Conservation (phyloP, 441 rosid genomes). For the Melastoma candidum region DNA sequence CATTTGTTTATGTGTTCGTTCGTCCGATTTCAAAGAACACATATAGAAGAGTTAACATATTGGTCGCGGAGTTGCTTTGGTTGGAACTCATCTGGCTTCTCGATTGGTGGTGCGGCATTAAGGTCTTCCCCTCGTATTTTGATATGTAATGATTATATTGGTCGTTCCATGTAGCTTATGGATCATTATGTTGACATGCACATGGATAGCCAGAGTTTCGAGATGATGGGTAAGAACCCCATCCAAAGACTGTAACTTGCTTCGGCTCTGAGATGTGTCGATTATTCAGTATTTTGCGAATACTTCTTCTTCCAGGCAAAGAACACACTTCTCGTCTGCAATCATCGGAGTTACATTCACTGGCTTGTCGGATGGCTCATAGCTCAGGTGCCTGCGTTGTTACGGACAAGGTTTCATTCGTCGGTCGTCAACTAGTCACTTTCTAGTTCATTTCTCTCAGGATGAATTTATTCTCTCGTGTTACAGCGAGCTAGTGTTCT, state of each 20-base stretch:
- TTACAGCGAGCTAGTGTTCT: slow-evolving; percentile 62
- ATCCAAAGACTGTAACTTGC: slow-evolving; percentile 1
- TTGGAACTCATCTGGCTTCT: slow-evolving; percentile 57
- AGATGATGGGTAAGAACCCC: slow-evolving; percentile 37
- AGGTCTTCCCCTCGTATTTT: slow-evolving; percentile 22
- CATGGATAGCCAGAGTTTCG: slow-evolving; percentile 40
- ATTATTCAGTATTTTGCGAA: slow-evolving; percentile 1
- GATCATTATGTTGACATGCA: slow-evolving; percentile 33
- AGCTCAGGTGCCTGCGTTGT: slow-evolving; percentile 13
- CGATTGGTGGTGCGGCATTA: slow-evolving; percentile 71
- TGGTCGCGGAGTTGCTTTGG: slow-evolving; percentile 48
- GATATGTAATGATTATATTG: neutral
- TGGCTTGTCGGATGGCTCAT: slow-evolving; percentile 14
- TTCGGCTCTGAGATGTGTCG: neutral
- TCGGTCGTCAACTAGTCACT: neutral
- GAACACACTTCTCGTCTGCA: slow-evolving; percentile 16
- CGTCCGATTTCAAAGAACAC: slow-evolving; percentile 48
- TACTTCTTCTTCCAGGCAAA: slow-evolving; percentile 33
- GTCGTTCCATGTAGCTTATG: neutral
- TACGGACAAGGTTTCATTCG: neutral
- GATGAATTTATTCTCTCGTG: neutral
- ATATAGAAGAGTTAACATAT: slow-evolving; percentile 42
- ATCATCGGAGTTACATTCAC: slow-evolving; percentile 17
- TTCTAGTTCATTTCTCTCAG: too few species aligned
- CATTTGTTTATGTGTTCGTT: slow-evolving; percentile 33